Evolutionary conservation across 768 basidiomycete genomes (phyloP), one percentile per base, ranked within the genome.

Genomic region (Boletus vermiculosoides): DNA sequence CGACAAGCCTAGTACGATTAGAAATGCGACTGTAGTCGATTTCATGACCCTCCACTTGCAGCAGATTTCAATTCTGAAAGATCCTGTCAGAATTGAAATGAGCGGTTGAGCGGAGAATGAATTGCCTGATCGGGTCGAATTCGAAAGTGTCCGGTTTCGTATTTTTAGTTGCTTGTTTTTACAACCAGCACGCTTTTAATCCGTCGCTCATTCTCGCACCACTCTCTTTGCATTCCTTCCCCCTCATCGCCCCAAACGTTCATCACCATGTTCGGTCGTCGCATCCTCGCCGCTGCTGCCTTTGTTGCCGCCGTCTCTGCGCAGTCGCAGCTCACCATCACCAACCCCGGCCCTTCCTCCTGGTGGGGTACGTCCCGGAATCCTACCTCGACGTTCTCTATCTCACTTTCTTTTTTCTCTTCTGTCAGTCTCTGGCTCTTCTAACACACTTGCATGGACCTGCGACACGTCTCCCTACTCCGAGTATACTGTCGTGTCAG

Each of bases 361-460:
- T 87, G 85, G 85, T 87, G 86, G 86, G 81, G 86, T 87, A 57
- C 49, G 83, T 78, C 15, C 25, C 0, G 30, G 34, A 23, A 52
- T 50, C n/a, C 33, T 41, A 8, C 49, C 9, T 10, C 44, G 12
- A 34, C 45, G 36, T 50, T 10, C 33, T 40, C 28, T 37, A 28
- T 45, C 52, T 52, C 1, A 55, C 25, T 0, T 37, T 34, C 15
- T 18, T 51, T 53, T 39, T 18, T 20, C 39, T 31, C 18, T 42
- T 33, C 18, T 30, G 47, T 5, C 63, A 88, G 87, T 89, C 54
- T 77, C 82, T 11, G 59, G 76, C 51, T 82, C 83, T 10, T 23
- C 47, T n/a, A 89, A 89, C 68, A 76, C 75, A n/a, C 63, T 89
- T 42, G 62, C 70, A 3, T 89, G 87, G 87, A 75, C 74, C 3